These are phyloP conservation scores for Closterium sp. DNA, from an alignment of 139 green algal genomes.

Conservation along the genomic window DNA sequence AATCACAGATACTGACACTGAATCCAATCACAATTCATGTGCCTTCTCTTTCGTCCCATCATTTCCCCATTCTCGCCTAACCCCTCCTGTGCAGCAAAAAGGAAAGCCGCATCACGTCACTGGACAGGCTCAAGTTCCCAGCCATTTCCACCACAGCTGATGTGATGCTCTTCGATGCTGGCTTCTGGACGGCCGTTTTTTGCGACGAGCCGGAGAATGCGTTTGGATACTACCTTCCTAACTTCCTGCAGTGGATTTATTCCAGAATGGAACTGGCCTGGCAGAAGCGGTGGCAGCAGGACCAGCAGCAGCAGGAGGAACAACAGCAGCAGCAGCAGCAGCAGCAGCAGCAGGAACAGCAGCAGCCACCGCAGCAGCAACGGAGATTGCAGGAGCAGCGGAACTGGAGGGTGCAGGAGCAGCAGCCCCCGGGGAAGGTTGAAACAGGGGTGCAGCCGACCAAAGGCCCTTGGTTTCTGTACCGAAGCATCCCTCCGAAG, in stretches of 20 bases:
- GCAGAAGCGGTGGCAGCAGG: not conserved
- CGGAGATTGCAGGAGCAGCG: too few species aligned
- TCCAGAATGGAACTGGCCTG: not conserved
- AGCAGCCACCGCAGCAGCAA: not conserved
- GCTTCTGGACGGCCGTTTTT: not conserved
- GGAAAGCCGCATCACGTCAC: too few species aligned
- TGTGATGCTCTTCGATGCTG: not conserved
- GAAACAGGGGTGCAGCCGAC: not conserved
- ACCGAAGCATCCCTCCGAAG: not conserved
- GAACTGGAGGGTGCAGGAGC: not conserved
- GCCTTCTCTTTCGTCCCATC: too few species aligned
- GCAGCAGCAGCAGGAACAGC: not conserved
- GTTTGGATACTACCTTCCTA: not conserved
- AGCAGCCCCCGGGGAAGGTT: not conserved
- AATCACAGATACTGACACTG: too few species aligned
- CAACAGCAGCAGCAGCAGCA: not conserved
- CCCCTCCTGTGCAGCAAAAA: too few species aligned
- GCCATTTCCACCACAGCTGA: not conserved
- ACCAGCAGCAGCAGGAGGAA: too few species aligned
- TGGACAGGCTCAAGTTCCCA: too few species aligned
- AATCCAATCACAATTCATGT: too few species aligned
- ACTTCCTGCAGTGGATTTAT: not conserved
- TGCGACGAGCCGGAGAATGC: not conserved
- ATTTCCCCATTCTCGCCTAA: too few species aligned
- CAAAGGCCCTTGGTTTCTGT: not conserved